Percentiles rank a stretch among this genome's conserved stretches.
These are phyloP conservation scores for Tulasnella sp. DNA, from an alignment of 768 basidiomycete species.

Conservation along the genomic window DNA sequence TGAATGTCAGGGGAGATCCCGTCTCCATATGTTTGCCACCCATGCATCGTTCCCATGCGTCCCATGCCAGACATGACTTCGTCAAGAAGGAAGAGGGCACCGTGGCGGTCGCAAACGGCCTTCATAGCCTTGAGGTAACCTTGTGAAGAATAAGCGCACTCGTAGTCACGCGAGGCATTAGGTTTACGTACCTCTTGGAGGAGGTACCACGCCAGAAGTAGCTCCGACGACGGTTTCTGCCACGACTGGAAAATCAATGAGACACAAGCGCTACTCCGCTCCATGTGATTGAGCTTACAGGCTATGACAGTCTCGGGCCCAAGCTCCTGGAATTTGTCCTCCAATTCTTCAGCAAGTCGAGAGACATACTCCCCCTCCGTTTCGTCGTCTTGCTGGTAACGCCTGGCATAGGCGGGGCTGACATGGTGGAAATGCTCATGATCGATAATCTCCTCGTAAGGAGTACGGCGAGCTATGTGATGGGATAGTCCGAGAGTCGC, in stretches of 20 bases:
- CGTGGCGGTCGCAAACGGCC: slow-evolving; percentile 42
- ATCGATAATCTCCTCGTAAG: slow-evolving; percentile 56
- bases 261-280: slow-evolving; percentile 16
- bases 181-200: slow-evolving; percentile 83
- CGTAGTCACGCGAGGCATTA: slow-evolving; percentile 22
- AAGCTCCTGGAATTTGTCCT: slow-evolving; percentile 70
- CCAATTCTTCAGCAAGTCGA: slow-evolving; percentile 64
- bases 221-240: slow-evolving; percentile 85
- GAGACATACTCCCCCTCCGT: slow-evolving; percentile 69
- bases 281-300: too few relatives aligned
- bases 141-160: not conserved
- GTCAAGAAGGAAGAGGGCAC: slow-evolving; percentile 63
- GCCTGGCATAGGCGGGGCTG: slow-evolving; percentile 73
- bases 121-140: slow-evolving; percentile 19
- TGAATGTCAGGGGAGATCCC: slow-evolving; percentile 71
- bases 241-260: slow-evolving; percentile 44
- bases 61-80: slow-evolving; percentile 93
- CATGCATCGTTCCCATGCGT: slow-evolving; percentile 77
- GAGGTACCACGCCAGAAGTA: slow-evolving; percentile 59
- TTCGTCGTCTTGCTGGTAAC: slow-evolving; percentile 60
- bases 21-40: slow-evolving; percentile 75
- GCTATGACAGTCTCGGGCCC: slow-evolving; percentile 74
- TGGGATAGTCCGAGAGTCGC: slow-evolving; percentile 54
- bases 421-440: slow-evolving; percentile 65
- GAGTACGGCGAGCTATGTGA: slow-evolving; percentile 53